phyloP scores from a whole-genome alignment of 2,329 filamentous ascomycete genomes.

The Sclerotinia minor region DNA sequence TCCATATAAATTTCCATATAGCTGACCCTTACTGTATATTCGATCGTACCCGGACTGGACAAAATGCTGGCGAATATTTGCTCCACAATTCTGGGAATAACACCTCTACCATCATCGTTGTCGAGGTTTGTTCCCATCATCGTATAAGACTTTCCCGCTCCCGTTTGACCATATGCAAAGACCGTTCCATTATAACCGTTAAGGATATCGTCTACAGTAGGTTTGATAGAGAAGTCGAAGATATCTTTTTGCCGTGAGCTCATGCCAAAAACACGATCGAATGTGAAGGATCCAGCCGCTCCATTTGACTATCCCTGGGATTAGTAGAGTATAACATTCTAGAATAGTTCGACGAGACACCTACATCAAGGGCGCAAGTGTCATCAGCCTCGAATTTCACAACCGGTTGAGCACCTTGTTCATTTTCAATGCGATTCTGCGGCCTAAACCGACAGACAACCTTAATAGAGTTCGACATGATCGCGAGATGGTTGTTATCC shows the following conservation, averaged over 20 bases:
- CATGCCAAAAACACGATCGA: constrained; percentile 98
- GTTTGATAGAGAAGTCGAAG: constrained; percentile 95
- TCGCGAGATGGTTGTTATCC: constrained; percentile 37
- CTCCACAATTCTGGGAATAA: constrained; percentile 95
- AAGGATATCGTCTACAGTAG: constrained; percentile 95
- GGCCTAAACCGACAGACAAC: constrained; percentile 97
- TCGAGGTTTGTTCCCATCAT: constrained; percentile 98
- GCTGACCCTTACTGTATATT: constrained; percentile 97
- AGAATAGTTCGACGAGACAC: constrained; percentile 41
- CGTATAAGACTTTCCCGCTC: constrained; percentile 97
- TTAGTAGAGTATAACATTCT: constrained; percentile 20
- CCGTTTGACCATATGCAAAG: constrained; percentile 97
- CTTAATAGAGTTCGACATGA: constrained; percentile 63
- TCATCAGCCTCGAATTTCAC: constrained; percentile 86
- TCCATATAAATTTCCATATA: constrained; percentile 99
- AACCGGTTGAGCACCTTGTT: constrained; percentile 86
- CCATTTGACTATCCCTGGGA: constrained; percentile 69
- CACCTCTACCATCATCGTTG: constrained; percentile 82
- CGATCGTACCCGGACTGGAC: constrained; percentile 86
- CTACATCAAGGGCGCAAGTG: constrained; percentile 81
- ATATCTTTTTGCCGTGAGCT: constrained; percentile 85
- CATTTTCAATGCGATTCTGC: constrained; percentile 91
- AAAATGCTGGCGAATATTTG: constrained; percentile 97
- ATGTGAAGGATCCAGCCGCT: constrained; percentile 84
- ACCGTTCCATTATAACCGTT: constrained; percentile 99